phyloP scores from a whole-genome alignment of 208 protist species.

The Trichomonas tenax region DNA sequence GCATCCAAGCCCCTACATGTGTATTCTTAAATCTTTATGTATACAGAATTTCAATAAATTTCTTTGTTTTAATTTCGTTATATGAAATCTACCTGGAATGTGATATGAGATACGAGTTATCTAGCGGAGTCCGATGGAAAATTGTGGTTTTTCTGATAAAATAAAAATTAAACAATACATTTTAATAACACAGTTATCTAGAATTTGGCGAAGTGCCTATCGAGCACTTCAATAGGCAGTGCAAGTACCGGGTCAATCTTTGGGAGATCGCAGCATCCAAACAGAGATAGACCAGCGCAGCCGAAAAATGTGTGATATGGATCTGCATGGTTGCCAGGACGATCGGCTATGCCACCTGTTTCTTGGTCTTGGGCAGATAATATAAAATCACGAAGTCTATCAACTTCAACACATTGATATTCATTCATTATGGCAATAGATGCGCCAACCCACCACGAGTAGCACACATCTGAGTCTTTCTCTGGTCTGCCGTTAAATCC shows the following conservation, averaged over 20 bases:
- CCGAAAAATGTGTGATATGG: constrained; percentile 98
- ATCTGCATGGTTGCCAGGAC: constrained; percentile 77
- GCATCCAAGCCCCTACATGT: background rate
- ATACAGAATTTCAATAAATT: background rate
- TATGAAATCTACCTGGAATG: no score
- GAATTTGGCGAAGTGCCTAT: background rate
- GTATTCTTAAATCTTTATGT: background rate
- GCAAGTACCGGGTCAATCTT: background rate
- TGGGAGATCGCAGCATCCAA: background rate
- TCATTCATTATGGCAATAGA: constrained; percentile 51
- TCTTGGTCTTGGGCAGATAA: constrained; percentile 76
- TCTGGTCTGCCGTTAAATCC: constrained; percentile 94
- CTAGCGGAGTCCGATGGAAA: no score
- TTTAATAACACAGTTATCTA: background rate
- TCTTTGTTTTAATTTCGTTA: no score
- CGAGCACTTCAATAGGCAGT: background rate
- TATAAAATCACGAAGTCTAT: constrained; percentile 75
- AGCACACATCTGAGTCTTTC: constrained; percentile 82
- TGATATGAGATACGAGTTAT: no score
- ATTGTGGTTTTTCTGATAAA: no score
- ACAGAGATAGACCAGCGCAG: background rate
- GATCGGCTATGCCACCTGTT: constrained; percentile 81
- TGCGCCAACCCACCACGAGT: constrained; percentile 95
- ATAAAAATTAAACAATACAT: no score
- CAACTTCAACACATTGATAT: constrained; percentile 74